Percentiles rank a stretch among this genome's conserved stretches.
Evolutionary conservation across 2,329 filamentous ascomycete genomes (phyloP).

Genomic region (Bipolaris victoriae): DNA sequence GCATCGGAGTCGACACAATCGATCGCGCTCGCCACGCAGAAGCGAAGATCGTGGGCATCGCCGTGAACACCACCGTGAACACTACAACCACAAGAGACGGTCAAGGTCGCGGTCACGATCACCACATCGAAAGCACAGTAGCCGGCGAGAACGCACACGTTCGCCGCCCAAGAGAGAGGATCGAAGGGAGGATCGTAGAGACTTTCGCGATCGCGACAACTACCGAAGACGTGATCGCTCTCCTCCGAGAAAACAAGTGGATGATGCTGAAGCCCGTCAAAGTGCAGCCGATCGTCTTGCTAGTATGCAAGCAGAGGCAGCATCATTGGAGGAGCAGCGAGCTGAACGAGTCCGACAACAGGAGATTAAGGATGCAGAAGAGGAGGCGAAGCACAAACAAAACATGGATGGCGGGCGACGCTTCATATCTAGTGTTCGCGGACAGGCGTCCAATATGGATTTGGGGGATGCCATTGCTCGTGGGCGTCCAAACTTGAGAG

Average conservation of each 20-base stretch:
- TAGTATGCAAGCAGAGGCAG: conserved; percentile 44
- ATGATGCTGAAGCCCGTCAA: conserved; percentile 20
- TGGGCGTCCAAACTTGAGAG: conserved; percentile 28
- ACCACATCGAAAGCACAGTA: conserved; percentile 14
- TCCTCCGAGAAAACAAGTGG: conserved; percentile 16
- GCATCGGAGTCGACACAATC: conserved; percentile 40
- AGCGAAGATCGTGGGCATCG: conserved; percentile 29
- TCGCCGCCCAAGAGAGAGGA: conserved; percentile 30
- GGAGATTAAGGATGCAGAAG: conserved; percentile 43
- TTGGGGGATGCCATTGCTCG: conserved; percentile 39
- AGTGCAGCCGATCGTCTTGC: conserved; percentile 41
- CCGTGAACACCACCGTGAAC: conserved; percentile 24
- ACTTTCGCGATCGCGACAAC: conserved; percentile 21
- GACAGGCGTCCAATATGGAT: conserved; percentile 33
- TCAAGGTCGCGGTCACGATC: conserved; percentile 28
- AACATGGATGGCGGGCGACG: conserved; percentile 32
- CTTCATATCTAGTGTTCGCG: conserved; percentile 33
- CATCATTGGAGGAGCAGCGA: conserved; percentile 42
- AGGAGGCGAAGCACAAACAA: conserved; percentile 35
- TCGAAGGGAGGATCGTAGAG: conserved; percentile 22
- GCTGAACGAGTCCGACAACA: conserved; percentile 40
- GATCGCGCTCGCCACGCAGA: conserved; percentile 46
- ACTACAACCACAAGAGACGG: conserved; percentile 28
- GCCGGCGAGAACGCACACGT: conserved; percentile 18
- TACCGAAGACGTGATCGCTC: conserved; percentile 32